Percentiles rank a stretch among this genome's conserved stretches.
Conservation (phyloP, 495 filamentous ascomycete genomes). For the Penicillium coffeae region DNA sequence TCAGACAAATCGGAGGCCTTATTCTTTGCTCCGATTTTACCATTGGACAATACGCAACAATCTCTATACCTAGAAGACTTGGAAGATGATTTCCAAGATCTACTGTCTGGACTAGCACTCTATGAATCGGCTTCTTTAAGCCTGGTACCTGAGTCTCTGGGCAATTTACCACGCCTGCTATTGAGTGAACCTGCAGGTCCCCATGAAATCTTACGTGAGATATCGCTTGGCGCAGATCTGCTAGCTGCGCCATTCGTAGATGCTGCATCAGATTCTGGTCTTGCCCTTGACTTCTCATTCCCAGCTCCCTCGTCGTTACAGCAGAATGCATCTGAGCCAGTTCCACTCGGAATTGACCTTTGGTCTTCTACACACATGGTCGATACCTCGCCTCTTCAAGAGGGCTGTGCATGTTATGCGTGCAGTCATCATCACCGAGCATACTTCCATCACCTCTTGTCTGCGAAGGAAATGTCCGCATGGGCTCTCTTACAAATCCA, state of each 20-base stretch:
- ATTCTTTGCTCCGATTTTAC: conserved; percentile 81
- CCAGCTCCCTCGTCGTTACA: conserved; percentile 37
- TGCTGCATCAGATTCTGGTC: conserved; percentile 73
- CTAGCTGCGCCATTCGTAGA: conserved; percentile 73
- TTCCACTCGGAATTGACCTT: conserved; percentile 70
- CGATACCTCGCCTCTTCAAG: conserved; percentile 53
- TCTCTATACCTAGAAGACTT: conserved; percentile 71
- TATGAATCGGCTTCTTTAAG: conserved; percentile 70
- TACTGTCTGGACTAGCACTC: conserved; percentile 74
- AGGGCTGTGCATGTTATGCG: conserved; percentile 73
- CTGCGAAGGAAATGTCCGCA: conserved; percentile 90
- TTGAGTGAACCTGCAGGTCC: conserved; percentile 65
- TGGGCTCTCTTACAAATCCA: conserved; percentile 93
- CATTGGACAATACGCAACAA: conserved; percentile 69
- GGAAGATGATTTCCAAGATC: conserved; percentile 43
- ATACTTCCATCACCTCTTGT: conserved; percentile 80
- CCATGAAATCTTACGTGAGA: conserved; percentile 67
- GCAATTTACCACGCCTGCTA: conserved; percentile 66
- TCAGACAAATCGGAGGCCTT: conserved; percentile 29
- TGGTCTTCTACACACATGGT: conserved; percentile 57
- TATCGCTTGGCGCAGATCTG: conserved; percentile 74
- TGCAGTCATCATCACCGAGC: conserved; percentile 82
- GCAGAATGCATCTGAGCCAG: conserved; percentile 12
- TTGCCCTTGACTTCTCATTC: conserved; percentile 80
- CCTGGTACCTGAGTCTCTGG: conserved; percentile 55